These are phyloP conservation scores for Aspergillus sclerotioniger DNA, from an alignment of 495 filamentous ascomycete species.

Conservation along the genomic window DNA sequence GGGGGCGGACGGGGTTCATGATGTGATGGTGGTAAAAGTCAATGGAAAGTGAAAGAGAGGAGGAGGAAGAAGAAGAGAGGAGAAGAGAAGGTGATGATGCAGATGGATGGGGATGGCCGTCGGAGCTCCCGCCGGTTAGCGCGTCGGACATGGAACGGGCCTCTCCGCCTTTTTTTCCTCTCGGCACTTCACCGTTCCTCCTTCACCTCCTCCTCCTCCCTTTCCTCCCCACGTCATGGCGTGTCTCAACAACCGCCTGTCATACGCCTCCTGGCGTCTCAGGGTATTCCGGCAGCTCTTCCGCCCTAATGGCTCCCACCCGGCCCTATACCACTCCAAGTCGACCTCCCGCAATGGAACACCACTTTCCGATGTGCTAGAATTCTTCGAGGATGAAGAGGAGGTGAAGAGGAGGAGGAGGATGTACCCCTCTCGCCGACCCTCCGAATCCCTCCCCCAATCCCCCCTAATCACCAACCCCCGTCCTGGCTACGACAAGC, in stretches of 20 bases:
- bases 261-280: constrained; percentile 39
- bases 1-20: constrained; percentile 20
- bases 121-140: constrained; percentile 10
- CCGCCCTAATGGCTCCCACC: neutral
- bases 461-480: constrained; percentile 33
- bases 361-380: neutral
- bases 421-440: constrained; percentile 15
- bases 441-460: constrained; percentile 42
- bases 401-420: neutral
- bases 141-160: neutral
- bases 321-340: neutral
- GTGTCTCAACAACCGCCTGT: constrained; percentile 22
- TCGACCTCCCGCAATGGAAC: constrained; percentile 5
- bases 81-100: constrained; percentile 1
- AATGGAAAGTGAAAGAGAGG: constrained; percentile 1
- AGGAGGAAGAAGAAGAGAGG: constrained; percentile 2
- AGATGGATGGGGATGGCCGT: neutral
- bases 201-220: constrained; percentile 5
- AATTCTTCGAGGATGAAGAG: neutral
- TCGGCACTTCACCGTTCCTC: neutral
- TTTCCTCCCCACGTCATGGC: constrained; percentile 27
- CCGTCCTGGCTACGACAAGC: constrained; percentile 15
- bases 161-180: neutral
- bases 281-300: constrained; percentile 29
- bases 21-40: neutral